A percentile compares a stretch with the other conserved stretches of the same genome.
These are phyloP conservation scores for Bipolaris cookei DNA, from an alignment of 2,329 filamentous ascomycete species.

Conservation along the genomic window DNA sequence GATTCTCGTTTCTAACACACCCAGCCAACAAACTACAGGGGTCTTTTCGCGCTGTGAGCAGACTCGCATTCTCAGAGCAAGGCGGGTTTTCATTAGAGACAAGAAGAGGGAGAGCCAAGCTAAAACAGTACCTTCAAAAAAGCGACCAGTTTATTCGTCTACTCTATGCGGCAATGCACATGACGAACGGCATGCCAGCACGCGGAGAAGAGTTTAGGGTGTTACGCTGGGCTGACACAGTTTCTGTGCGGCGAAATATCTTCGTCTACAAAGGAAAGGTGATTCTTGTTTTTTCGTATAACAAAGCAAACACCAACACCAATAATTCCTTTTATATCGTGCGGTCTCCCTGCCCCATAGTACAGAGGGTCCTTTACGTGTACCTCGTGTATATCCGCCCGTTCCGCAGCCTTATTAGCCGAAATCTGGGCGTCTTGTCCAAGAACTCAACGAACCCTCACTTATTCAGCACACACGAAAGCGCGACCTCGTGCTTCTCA, in stretches of 20 bases:
- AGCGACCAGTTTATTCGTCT: constrained; percentile 4
- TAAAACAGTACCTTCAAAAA: constrained; percentile 1
- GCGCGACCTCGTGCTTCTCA: constrained; percentile 3
- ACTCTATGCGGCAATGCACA: constrained; percentile 6
- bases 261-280: constrained; percentile 14
- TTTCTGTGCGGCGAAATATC: constrained; percentile 10
- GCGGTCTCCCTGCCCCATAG: constrained; percentile 3
- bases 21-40: constrained; percentile 11
- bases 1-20: constrained; percentile 11
- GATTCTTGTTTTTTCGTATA: constrained; percentile 15
- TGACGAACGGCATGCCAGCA: constrained; percentile 10
- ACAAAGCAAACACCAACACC: not conserved
- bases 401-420: constrained; percentile 6
- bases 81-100: constrained; percentile 10
- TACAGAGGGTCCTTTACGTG: constrained; percentile 5
- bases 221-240: constrained; percentile 8
- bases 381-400: constrained; percentile 11
- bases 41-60: constrained; percentile 5
- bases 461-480: constrained; percentile 9
- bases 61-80: constrained; percentile 7
- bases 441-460: constrained; percentile 10
- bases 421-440: not conserved
- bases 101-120: constrained; percentile 6
- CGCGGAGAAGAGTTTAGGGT: constrained; percentile 10
- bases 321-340: not conserved